Conservation (phyloP, 257 asterid species). For the Vinca minor region DNA sequence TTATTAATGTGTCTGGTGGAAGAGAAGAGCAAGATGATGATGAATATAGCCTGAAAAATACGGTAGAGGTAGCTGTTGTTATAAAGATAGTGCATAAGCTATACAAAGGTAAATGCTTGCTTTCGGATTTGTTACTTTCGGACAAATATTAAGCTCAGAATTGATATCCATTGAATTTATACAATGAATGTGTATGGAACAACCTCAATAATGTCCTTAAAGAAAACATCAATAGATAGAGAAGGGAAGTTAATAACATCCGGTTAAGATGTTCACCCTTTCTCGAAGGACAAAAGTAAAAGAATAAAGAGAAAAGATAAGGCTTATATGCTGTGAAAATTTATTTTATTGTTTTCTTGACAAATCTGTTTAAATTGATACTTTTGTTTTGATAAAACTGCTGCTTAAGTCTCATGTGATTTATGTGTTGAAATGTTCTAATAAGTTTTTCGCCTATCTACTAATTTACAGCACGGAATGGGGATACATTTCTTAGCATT, state of each 20-base stretch:
- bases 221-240: too few species aligned
- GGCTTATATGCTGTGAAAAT: not conserved
- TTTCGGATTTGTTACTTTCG: too few species aligned
- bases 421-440: not conserved
- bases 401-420: too few species aligned
- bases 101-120: too few species aligned
- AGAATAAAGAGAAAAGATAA: not conserved
- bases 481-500: slow-evolving; percentile 34
- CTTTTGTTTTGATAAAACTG: too few species aligned
- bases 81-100: slow-evolving; percentile 42
- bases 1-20: slow-evolving; percentile 41
- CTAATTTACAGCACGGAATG: slow-evolving; percentile 34
- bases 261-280: too few species aligned
- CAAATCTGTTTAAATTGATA: not conserved
- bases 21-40: slow-evolving; percentile 41
- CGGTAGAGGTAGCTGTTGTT: slow-evolving; percentile 58
- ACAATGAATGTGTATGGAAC: too few species aligned
- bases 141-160: too few species aligned
- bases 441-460: not conserved
- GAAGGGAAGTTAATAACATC: too few species aligned
- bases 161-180: too few species aligned
- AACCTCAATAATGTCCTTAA: too few species aligned
- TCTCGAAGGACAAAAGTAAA: too few species aligned
- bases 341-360: not conserved
- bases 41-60: slow-evolving; percentile 44